Evolutionary conservation across 345 rosid genomes (phyloP).

Genomic region (Populus davidiana): DNA sequence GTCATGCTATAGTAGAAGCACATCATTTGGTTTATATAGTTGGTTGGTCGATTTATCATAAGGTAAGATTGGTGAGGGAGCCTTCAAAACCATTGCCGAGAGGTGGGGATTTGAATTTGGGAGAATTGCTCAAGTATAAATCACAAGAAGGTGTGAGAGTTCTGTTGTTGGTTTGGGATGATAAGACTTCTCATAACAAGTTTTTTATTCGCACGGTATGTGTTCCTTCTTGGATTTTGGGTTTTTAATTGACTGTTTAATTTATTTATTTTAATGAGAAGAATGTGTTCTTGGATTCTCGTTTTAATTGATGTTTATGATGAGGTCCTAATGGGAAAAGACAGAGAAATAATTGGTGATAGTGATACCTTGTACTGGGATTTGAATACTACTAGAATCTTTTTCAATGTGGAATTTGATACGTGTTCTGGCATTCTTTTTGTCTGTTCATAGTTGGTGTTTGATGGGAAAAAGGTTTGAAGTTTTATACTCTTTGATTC

Average conservation of each 20-base stretch:
- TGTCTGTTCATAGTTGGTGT: neutral
- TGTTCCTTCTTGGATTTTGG: neutral
- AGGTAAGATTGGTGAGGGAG: conserved; percentile 69
- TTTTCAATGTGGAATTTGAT: no score
- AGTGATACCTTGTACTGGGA: neutral
- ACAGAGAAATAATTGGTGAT: neutral
- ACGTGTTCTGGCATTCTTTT: neutral
- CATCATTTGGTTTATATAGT: conserved; percentile 73
- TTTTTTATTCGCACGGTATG: conserved; percentile 69
- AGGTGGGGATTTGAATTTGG: conserved; percentile 62
- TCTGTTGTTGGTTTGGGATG: conserved; percentile 84
- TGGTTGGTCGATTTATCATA: conserved; percentile 87
- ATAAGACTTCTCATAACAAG: conserved; percentile 79
- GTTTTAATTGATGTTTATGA: neutral
- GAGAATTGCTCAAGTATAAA: conserved; percentile 75
- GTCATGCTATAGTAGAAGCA: conserved; percentile 78
- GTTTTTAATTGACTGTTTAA: neutral
- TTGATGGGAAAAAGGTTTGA: neutral
- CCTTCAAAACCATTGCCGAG: conserved; percentile 51
- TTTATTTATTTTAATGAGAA: no score
- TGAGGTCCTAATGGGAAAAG: neutral
- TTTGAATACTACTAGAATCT: neutral
- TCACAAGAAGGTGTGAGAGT: conserved; percentile 88
- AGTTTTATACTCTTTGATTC: neutral
- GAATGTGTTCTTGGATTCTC: no score